A percentile compares a stretch with the other conserved stretches of the same genome.
phyloP scores from a whole-genome alignment of 306 rosid species.

The Ormosia emarginata region DNA sequence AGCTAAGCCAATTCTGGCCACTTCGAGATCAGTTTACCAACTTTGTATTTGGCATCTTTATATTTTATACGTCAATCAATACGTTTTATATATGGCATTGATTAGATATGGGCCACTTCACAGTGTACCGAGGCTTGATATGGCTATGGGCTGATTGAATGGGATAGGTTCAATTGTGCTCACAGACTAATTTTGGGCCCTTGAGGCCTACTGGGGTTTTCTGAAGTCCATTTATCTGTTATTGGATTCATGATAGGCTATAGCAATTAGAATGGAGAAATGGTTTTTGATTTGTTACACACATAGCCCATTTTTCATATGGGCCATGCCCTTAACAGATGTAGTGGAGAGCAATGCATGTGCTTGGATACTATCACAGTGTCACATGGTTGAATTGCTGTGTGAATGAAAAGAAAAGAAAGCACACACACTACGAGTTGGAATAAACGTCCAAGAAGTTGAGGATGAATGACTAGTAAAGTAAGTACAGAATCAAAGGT shows the following conservation, averaged over 20 bases:
- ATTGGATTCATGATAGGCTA: neutral
- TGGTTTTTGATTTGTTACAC: neutral
- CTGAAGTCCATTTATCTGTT: neutral
- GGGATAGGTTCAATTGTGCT: neutral
- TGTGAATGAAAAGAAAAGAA: constrained; percentile 1
- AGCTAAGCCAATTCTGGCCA: too few relatives aligned
- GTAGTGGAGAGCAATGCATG: neutral
- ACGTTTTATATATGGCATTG: too few relatives aligned
- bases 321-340: neutral
- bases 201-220: neutral
- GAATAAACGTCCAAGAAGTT: constrained; percentile 10
- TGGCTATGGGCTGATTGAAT: neutral
- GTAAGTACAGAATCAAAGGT: constrained; percentile 8
- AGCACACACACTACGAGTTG: neutral
- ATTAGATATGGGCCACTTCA: neutral
- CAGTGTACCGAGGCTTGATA: neutral
- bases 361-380: neutral
- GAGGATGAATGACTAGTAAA: neutral
- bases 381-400: constrained; percentile 1
- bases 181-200: neutral
- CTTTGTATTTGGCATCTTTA: too few relatives aligned
- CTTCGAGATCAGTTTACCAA: too few relatives aligned
- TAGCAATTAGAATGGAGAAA: neutral
- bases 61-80: too few relatives aligned
- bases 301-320: neutral